phyloP scores from a whole-genome alignment of 768 basidiomycete species.

The Leucocoprinus leucothites region DNA sequence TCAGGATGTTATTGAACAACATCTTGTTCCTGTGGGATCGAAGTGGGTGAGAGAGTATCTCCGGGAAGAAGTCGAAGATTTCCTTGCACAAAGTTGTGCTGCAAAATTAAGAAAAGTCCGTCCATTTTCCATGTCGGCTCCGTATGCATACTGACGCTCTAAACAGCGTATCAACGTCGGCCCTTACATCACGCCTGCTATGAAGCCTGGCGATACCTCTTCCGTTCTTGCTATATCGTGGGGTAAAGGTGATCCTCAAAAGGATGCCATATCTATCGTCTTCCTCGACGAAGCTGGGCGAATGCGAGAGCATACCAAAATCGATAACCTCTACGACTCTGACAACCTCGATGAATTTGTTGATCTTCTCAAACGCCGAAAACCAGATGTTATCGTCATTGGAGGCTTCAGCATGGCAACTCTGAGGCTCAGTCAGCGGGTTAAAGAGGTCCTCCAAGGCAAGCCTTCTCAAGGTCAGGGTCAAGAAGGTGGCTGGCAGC shows the following conservation, averaged over 20 bases:
- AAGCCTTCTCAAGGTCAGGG: slow-evolving; percentile 19
- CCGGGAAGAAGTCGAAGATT: slow-evolving; percentile 87
- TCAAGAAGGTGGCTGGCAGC: slow-evolving; percentile 25
- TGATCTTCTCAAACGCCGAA: slow-evolving; percentile 77
- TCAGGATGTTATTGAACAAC: slow-evolving; percentile 72
- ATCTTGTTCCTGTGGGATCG: slow-evolving; percentile 79
- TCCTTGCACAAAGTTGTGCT: slow-evolving; percentile 65
- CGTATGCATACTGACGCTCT: background rate
- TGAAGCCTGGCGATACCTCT: slow-evolving; percentile 70
- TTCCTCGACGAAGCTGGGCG: slow-evolving; percentile 88
- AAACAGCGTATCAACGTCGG: slow-evolving; percentile 78
- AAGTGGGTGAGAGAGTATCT: slow-evolving; percentile 90
- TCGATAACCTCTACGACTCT: slow-evolving; percentile 80
- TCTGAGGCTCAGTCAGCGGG: slow-evolving; percentile 57
- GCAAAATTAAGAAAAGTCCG: slow-evolving; percentile 67
- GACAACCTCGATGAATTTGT: slow-evolving; percentile 71
- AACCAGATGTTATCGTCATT: slow-evolving; percentile 85
- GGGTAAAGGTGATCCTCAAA: slow-evolving; percentile 92
- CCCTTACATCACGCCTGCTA: slow-evolving; percentile 60
- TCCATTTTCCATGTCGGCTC: slow-evolving; percentile 11
- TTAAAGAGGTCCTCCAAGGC: slow-evolving; percentile 52
- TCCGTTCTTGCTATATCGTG: slow-evolving; percentile 89
- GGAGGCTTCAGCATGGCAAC: slow-evolving; percentile 89
- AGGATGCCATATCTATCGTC: slow-evolving; percentile 83
- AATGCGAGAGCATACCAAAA: slow-evolving; percentile 83